Percentiles rank a stretch among this genome's conserved stretches.
phyloP scores from a whole-genome alignment of 2,329 filamentous ascomycete genomes.

The Neodidymelliopsis sp. region DNA sequence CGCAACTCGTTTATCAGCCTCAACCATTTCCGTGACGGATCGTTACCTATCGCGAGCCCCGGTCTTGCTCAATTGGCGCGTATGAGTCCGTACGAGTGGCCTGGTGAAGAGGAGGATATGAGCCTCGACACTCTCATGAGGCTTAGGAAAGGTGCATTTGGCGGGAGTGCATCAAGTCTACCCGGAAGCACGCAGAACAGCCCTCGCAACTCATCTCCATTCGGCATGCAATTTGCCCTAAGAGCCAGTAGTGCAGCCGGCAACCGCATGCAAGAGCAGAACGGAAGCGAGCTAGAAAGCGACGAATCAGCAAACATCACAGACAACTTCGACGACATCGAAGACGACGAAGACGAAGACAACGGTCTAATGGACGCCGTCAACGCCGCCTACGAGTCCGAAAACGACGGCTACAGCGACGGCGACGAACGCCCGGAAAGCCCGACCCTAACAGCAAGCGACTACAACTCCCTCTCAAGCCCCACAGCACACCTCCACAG shows the following conservation, averaged over 20 bases:
- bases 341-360: constrained; percentile 30
- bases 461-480: constrained; percentile 41
- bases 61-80: constrained; percentile 77
- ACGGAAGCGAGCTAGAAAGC: constrained; percentile 33
- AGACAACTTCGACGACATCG: constrained; percentile 28
- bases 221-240: constrained; percentile 48
- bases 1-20: constrained; percentile 88
- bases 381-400: constrained; percentile 37
- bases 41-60: constrained; percentile 63
- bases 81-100: constrained; percentile 62
- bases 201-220: constrained; percentile 47
- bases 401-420: constrained; percentile 21
- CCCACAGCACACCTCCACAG: constrained; percentile 22
- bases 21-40: constrained; percentile 60
- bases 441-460: constrained; percentile 41
- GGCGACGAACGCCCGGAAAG: constrained; percentile 36
- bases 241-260: constrained; percentile 39
- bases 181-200: constrained; percentile 60
- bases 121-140: constrained; percentile 75
- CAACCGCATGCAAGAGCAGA: constrained; percentile 39
- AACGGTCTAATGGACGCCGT: constrained; percentile 36
- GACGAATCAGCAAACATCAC: constrained; percentile 32
- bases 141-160: constrained; percentile 78
- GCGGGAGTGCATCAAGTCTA: constrained; percentile 76
- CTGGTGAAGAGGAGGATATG: constrained; percentile 70